Conservation (phyloP, 306 rosid species). For the Datisca glomerata region DNA sequence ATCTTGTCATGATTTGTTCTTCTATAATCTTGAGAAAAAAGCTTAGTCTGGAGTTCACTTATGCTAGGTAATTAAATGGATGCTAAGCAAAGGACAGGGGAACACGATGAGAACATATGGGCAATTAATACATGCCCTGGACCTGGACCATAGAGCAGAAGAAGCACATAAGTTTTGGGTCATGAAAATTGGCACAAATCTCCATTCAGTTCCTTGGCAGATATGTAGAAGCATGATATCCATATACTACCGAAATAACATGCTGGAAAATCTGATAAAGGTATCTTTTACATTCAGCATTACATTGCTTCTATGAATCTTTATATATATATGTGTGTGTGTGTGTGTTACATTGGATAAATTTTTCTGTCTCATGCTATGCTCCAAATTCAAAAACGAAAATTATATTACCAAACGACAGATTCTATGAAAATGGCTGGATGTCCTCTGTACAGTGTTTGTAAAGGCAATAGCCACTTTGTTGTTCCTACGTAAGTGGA, state of each 20-base stretch:
- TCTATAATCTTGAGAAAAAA: not conserved
- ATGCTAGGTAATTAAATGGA: constrained; percentile 80
- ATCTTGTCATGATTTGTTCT: no score
- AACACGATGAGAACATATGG: constrained; percentile 72
- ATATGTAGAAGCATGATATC: constrained; percentile 72
- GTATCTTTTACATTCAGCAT: constrained; percentile 24
- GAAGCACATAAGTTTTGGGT: constrained; percentile 90
- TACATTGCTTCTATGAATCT: no score
- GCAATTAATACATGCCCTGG: constrained; percentile 69
- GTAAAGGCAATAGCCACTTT: no score
- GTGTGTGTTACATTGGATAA: not conserved
- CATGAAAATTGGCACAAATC: constrained; percentile 57
- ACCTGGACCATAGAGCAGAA: constrained; percentile 79
- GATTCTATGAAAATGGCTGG: no score
- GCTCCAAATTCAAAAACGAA: no score
- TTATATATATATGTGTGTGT: no score
- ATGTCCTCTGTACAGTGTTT: no score
- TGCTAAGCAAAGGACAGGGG: constrained; percentile 96
- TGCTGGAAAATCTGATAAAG: constrained; percentile 49
- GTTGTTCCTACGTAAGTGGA: no score
- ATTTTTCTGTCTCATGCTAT: no score
- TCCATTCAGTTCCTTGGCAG: constrained; percentile 94
- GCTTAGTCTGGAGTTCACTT: not conserved
- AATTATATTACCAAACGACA: no score
- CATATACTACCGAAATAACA: constrained; percentile 66